phyloP scores from a whole-genome alignment of 169 alveolate genomes.

The Plasmodium knowlesi region DNA sequence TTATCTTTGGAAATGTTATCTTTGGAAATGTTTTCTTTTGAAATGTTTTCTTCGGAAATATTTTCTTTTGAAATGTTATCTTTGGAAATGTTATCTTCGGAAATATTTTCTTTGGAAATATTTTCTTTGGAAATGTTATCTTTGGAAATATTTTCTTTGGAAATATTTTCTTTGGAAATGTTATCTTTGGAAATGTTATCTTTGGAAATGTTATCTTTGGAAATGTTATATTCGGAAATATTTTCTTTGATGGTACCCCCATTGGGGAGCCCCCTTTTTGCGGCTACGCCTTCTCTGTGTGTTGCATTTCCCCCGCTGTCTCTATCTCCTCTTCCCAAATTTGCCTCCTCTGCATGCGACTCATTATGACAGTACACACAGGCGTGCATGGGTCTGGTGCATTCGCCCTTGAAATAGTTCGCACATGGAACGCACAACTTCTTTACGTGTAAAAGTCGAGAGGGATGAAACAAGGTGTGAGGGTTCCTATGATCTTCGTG shows the following conservation, averaged over 20 bases:
- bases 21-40: background rate
- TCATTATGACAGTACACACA: slow-evolving; percentile 26
- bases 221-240: background rate
- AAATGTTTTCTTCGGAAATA: no score
- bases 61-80: no score
- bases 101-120: no score
- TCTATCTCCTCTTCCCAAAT: background rate
- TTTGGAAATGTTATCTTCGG: no score
- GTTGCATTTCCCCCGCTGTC: background rate
- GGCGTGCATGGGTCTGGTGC: slow-evolving; percentile 15
- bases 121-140: no score
- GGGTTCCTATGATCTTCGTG: slow-evolving; percentile 40
- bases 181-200: no score
- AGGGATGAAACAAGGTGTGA: slow-evolving; percentile 19
- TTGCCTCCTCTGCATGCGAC: background rate
- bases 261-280: background rate
- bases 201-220: no score
- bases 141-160: background rate
- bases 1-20: background rate
- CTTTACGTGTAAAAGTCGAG: slow-evolving; percentile 7
- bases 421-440: slow-evolving; percentile 10
- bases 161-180: background rate
- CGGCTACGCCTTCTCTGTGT: background rate
- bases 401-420: slow-evolving; percentile 15
- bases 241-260: background rate